These are phyloP conservation scores for Pichia sp. DNA, from an alignment of 1,139 yeast species.

Conservation along the genomic window DNA sequence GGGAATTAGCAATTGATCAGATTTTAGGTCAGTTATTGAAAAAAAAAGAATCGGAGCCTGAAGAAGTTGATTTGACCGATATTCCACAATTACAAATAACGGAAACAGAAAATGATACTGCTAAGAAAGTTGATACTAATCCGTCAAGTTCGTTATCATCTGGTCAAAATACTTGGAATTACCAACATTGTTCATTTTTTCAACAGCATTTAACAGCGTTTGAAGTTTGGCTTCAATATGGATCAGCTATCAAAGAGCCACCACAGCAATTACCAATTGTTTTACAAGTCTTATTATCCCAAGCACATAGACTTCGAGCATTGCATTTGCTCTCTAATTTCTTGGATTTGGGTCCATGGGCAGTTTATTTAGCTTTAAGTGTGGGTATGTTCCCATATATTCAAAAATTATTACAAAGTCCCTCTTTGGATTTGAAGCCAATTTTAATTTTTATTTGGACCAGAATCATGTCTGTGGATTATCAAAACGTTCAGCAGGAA, in stretches of 20 bases:
- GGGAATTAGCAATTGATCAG: slow-evolving; percentile 97
- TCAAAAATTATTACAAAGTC: slow-evolving; percentile 80
- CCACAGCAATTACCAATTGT: slow-evolving; percentile 96
- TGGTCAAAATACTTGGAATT: slow-evolving; percentile 33
- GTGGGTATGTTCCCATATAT: slow-evolving; percentile 97
- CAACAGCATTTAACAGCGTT: slow-evolving; percentile 95
- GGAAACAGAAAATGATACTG: slow-evolving; percentile 7
- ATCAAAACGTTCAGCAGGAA: slow-evolving; percentile 84
- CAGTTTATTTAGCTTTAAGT: slow-evolving; percentile 85
- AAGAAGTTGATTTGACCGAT: slow-evolving; percentile 21
- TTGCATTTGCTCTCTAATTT: slow-evolving; percentile 76
- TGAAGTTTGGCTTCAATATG: slow-evolving; percentile 92
- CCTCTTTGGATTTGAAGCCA: slow-evolving; percentile 92
- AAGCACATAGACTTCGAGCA: slow-evolving; percentile 89
- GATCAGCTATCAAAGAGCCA: slow-evolving; percentile 74
- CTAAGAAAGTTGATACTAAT: background rate
- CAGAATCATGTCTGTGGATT: slow-evolving; percentile 92
- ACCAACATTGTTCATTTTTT: slow-evolving; percentile 87
- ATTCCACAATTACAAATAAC: slow-evolving; percentile 26
- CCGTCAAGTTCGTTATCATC: background rate
- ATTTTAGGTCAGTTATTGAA: slow-evolving; percentile 66
- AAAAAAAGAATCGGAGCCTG: slow-evolving; percentile 25
- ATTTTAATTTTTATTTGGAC: slow-evolving; percentile 97
- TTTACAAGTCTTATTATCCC: slow-evolving; percentile 84
- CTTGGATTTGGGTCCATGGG: slow-evolving; percentile 95